Evolutionary conservation across 495 filamentous ascomycete genomes (phyloP), one percentile per base, ranked within the genome.

Genomic region (Tuber aestivum): DNA sequence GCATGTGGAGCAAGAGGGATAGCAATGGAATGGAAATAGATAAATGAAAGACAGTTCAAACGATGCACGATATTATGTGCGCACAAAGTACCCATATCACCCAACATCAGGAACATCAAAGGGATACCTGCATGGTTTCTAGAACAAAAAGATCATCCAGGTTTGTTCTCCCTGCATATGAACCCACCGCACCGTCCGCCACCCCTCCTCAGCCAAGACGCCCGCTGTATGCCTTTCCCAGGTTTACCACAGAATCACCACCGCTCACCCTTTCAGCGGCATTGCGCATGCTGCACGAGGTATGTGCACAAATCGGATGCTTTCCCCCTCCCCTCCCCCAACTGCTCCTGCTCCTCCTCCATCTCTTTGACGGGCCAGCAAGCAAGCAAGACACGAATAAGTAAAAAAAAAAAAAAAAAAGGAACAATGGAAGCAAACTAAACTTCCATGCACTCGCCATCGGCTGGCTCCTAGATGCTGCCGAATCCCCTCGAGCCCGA

Each of bases 171-270:
- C 42, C 38, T 79, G 72, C 69, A 72, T 42, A 41, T 65, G 56
- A 65, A 65, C 56, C 56, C 27, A 65, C 56, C 3, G 56, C 56
- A 65, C 56, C 27, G 32, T 20, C 27, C 56, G 32, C 3, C 56
- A 65, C 56, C 12, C 56, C 56, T 61, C 50, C 10, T 61, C 50
- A 23, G 0, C 56, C 27, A 65, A 35, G 56, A 16, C 27, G 27
- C 27, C 56, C 56, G 27, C 10, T 35, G 18, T 35, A 70, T 48
- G 38, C 32, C 69, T 73, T 72, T 78, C 44, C 75, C 75, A 78
- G 75, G 70, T 77, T 77, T 69, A 78, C 72, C 77, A 75, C 77
- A 78, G 77, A 72, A 70, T 72, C 42, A 79, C 76, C 78, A 72
- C 72, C 74, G 23, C 70, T 35, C 77, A 72, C 74, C 65, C 73